Conservation (phyloP, 768 basidiomycete species). For the Strobilomyces confusus region DNA sequence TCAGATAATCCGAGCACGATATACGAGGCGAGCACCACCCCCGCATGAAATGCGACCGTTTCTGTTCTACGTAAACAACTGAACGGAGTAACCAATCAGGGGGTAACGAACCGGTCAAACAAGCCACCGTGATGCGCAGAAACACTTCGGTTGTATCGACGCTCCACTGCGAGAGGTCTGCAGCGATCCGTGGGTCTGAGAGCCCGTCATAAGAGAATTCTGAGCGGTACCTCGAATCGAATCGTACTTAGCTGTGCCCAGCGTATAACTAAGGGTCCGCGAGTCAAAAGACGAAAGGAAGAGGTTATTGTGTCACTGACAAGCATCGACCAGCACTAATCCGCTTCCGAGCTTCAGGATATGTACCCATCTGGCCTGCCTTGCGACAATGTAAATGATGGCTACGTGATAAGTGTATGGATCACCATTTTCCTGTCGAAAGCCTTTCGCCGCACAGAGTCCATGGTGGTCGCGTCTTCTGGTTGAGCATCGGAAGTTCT, state of each 20-base stretch:
- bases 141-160: conserved; percentile 47
- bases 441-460: neutral
- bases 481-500: neutral
- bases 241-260: conserved; percentile 69
- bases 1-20: conserved; percentile 44
- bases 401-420: neutral
- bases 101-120: conserved; percentile 48
- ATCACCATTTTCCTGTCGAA: conserved; percentile 27
- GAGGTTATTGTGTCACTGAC: conserved; percentile 39
- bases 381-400: conserved; percentile 29
- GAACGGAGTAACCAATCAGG: neutral
- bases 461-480: neutral
- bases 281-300: conserved; percentile 2
- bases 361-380: conserved; percentile 57
- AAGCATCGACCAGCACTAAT: conserved; percentile 65
- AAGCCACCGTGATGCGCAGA: conserved; percentile 59
- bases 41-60: conserved; percentile 69
- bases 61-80: conserved; percentile 39
- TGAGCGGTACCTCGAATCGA: neutral
- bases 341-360: conserved; percentile 57
- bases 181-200: conserved; percentile 39
- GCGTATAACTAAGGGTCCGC: conserved; percentile 55
- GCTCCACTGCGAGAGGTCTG: conserved; percentile 48
- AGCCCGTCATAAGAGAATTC: neutral
- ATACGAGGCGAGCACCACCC: conserved; percentile 57